Evolutionary conservation across 768 basidiomycete genomes (phyloP), one percentile per base, ranked within the genome.

Genomic region (Tylopilus subfusipes): DNA sequence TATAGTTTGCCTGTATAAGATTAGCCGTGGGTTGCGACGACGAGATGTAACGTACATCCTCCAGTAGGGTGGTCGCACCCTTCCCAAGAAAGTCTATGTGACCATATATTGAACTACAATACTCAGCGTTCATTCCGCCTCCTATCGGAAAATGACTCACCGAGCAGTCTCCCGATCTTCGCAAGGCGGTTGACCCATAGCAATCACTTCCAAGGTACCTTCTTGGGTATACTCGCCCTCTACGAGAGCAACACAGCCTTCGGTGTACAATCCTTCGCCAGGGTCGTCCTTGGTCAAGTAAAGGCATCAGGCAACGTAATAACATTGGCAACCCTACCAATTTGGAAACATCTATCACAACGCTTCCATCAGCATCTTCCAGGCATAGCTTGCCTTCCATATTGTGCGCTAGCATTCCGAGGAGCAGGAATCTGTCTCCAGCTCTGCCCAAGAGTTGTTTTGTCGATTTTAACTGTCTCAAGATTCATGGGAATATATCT

Each of bases 171-270:
- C 86, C 39, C 97, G 78, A 60, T 87, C 81, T 72, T 99, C 97
- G 64, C 94, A 96, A 12, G 97, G 97, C 2, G 97, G 97, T 71
- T 98, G 96, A 2, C 97, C 97, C 56, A 99, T 90, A 19, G 95
- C 97, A 58, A 93, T 83, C 7, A 98, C 92, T 59, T 88, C 81
- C 47, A 99, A 77, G 1, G 81, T 89, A 47, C 87, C 90, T 29
- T 98, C 93, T 55, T 95, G 87, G 0, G 91, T 98, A 67, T 98
- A 99, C 64, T 94, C 91, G 21, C 97, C 97, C 73, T 98, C 97
- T 0, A 98, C 85, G 16, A 99, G 80, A 1, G 93, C 93, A 69
- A 98, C 90, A 54, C 88, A 93, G 0, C 97, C 97, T 70, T 98
- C 97, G 0, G 94, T 97, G 65, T 97, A 98, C 7, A 99, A 69